phyloP scores from a whole-genome alignment of 1,284 basidiomycete species.

The Puccinia novopanici region DNA sequence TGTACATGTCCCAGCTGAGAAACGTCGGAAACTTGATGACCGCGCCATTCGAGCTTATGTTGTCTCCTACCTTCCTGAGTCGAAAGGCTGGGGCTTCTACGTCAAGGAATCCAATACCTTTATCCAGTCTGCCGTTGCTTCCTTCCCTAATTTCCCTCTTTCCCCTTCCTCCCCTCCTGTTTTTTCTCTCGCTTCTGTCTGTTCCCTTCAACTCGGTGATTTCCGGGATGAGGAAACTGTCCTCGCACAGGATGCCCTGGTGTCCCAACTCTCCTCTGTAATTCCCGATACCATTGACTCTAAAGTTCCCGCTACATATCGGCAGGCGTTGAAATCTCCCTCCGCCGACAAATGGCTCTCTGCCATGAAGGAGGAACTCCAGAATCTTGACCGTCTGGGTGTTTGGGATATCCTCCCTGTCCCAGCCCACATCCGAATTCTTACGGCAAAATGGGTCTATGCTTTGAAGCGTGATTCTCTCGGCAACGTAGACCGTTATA shows the following conservation, averaged over 20 bases:
- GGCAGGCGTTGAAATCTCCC: background rate
- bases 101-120: background rate
- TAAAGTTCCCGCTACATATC: background rate
- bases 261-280: background rate
- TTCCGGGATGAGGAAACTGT: background rate
- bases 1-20: too few species aligned
- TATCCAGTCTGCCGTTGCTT: background rate
- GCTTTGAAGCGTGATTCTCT: background rate
- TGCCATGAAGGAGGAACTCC: background rate
- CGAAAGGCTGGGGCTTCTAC: background rate
- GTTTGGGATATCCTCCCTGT: background rate
- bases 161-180: background rate
- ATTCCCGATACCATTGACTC: background rate
- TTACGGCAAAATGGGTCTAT: conserved; percentile 1
- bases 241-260: background rate
- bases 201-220: background rate
- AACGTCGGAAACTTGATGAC: background rate
- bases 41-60: background rate
- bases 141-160: background rate
- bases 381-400: background rate
- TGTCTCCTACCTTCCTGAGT: background rate
- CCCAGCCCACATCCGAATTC: background rate
- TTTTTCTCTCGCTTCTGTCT: background rate
- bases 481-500: background rate
- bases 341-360: background rate